These are phyloP conservation scores for Solanum rostratum DNA, from an alignment of 257 asterid species.

Conservation along the genomic window DNA sequence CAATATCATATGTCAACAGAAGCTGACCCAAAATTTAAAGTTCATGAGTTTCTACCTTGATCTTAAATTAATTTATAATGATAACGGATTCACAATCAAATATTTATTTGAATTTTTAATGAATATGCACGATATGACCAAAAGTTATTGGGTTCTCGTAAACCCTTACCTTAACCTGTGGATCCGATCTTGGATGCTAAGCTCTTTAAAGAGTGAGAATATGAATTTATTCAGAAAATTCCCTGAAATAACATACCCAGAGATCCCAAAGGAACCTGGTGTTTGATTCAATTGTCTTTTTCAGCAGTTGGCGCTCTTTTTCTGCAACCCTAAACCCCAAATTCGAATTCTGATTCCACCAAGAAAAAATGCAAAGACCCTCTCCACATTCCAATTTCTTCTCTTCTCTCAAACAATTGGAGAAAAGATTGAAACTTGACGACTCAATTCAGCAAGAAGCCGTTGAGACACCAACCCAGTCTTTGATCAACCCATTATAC, in stretches of 20 bases:
- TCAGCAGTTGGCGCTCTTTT: neutral
- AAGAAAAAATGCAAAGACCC: constrained; percentile 2
- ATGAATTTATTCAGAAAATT: neutral
- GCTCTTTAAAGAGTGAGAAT: neutral
- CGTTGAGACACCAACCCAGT: constrained; percentile 8
- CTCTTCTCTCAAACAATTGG: constrained; percentile 45
- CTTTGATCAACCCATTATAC: constrained; percentile 41
- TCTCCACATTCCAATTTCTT: constrained; percentile 31
- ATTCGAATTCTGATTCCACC: neutral
- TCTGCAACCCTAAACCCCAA: neutral
- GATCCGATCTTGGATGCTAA: neutral
- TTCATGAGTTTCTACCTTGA: too few relatives aligned
- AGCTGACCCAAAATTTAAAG: too few relatives aligned
- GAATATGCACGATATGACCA: neutral
- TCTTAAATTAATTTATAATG: too few relatives aligned
- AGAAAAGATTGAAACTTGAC: constrained; percentile 51
- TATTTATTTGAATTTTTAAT: too few relatives aligned
- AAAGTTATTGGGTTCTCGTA: neutral
- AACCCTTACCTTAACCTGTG: neutral
- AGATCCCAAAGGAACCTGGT: too few relatives aligned
- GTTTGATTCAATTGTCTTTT: neutral
- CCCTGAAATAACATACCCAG: neutral
- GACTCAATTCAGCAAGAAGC: neutral
- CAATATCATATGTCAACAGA: too few relatives aligned
- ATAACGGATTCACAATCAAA: neutral